phyloP scores from a whole-genome alignment of 169 alveolate genomes.

The Plasmodium vinckei region DNA sequence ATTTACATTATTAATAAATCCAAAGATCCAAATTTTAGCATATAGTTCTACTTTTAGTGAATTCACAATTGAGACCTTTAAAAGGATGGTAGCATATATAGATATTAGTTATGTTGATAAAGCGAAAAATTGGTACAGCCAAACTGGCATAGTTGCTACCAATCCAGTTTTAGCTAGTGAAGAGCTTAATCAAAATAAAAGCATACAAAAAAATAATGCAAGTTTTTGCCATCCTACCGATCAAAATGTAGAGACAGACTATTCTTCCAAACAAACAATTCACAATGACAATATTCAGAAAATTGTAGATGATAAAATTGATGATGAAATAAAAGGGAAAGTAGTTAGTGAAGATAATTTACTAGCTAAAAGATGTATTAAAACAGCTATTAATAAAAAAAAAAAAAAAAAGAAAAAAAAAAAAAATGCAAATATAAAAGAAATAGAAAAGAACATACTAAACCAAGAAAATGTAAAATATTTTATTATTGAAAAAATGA shows the following conservation, averaged over 20 bases:
- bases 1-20: constrained; percentile 4
- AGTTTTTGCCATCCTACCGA: too few species aligned
- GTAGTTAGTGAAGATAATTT: too few species aligned
- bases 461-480: background rate
- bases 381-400: background rate
- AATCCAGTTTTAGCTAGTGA: too few species aligned
- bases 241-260: too few species aligned
- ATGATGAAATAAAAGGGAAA: too few species aligned
- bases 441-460: background rate
- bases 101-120: constrained; percentile 10
- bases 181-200: too few species aligned
- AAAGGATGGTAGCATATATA: background rate
- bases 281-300: too few species aligned
- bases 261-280: too few species aligned
- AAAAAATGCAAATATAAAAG: constrained; percentile 19
- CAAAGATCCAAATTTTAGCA: constrained; percentile 23
- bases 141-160: too few species aligned
- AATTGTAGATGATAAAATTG: too few species aligned
- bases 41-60: constrained; percentile 50
- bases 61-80: background rate
- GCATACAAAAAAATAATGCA: too few species aligned
- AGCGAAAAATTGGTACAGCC: background rate
- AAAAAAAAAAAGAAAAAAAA: constrained; percentile 20
- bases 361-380: too few species aligned
- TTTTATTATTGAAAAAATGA: constrained; percentile 21